Evolutionary conservation across 208 protist genomes (phyloP), one percentile per base, ranked within the genome.

Genomic region (Crithidia expoeki): DNA sequence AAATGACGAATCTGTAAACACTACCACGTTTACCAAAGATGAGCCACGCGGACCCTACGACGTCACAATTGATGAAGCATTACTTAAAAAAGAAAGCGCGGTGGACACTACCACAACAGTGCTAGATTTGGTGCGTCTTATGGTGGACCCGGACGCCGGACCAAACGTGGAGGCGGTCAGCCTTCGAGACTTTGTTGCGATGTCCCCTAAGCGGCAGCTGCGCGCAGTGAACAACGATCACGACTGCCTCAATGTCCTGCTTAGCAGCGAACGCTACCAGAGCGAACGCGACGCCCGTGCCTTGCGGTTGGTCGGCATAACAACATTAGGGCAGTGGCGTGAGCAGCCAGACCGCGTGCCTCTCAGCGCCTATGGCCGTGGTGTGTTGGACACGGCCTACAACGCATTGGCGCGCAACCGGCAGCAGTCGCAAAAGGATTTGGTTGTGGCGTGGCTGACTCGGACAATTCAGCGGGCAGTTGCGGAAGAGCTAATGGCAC

Each of bases 371-470:
- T 93, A 91, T 76, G 74, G 75, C 1, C 84, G 90, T 4, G 90
- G 90, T 7, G 36, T 89, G 51, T 75, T 95, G 6, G 82, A 92
- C 51, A 62, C 76, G 9, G 81, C 85, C 3, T 93, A 90, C 58
- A 60, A 67, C 49, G 38, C 42, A n/a, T 28, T 78, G 11, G 61
- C 72, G 5, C 75, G 73, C 2, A 19, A 49, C 42, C 66, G 58
- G 38, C 61, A 72, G 30, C 74, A 77, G 61, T 72, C 55, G 21
- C 80, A 89, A 72, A 75, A 83, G 70, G 80, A 88, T 19, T 80
- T 88, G 69, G 85, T 95, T 14, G 80, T 95, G 47, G 79, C 79
- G n/a, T 95, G 90, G 88, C 74, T 95, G 19, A 88, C 86, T 3
- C 81, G 84, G 34, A 84, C 90, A 1, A 93, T 95, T 66, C 84